phyloP scores from a whole-genome alignment of 495 filamentous ascomycete species.

The Aspergillus heteromorphus region DNA sequence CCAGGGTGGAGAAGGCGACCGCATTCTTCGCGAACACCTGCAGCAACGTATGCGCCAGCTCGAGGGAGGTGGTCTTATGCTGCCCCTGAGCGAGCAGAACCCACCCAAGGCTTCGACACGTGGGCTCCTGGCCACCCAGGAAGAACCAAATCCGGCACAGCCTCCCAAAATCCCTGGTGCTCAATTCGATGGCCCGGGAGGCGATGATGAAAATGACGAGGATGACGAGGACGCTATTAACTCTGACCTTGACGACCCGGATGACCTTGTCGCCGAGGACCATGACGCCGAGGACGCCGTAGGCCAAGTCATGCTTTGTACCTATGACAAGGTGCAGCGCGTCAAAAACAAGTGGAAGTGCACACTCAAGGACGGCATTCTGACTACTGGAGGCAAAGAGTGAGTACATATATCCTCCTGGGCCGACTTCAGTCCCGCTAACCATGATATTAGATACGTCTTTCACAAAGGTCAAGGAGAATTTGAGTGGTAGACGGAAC shows the following conservation, averaged over 20 bases:
- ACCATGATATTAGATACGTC: constrained; percentile 57
- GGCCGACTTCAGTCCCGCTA: background rate
- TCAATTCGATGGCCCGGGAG: constrained; percentile 63
- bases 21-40: constrained; percentile 35
- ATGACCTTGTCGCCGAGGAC: constrained; percentile 72
- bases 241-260: constrained; percentile 92
- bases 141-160: background rate
- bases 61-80: constrained; percentile 78
- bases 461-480: constrained; percentile 97
- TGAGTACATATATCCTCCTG: constrained; percentile 33
- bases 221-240: constrained; percentile 96
- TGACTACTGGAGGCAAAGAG: constrained; percentile 87
- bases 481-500: constrained; percentile 90
- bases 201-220: constrained; percentile 55
- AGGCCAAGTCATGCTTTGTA: constrained; percentile 91
- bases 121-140: background rate
- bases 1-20: constrained; percentile 55
- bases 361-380: constrained; percentile 90
- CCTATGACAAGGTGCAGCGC: constrained; percentile 97
- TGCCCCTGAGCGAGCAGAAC: constrained; percentile 49
- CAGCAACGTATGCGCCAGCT: constrained; percentile 57
- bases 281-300: constrained; percentile 76
- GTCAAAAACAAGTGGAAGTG: constrained; percentile 99
- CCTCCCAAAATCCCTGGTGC: constrained; percentile 17
- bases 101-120: constrained; percentile 18